Conservation (phyloP, 257 asterid genomes). For the Leptodermis oblonga region DNA sequence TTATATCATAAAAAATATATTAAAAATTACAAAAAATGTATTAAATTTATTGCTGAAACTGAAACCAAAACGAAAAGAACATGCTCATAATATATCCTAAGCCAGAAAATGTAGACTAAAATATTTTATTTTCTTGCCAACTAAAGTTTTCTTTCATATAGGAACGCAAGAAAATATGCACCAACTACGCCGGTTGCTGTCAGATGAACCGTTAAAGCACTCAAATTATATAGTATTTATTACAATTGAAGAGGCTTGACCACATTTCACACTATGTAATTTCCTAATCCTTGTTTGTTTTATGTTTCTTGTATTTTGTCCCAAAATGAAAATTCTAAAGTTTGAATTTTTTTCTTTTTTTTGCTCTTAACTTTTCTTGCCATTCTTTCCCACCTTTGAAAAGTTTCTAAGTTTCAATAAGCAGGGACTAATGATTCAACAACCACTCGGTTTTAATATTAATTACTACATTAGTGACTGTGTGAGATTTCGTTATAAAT, state of each 20-base stretch:
- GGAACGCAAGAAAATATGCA: conserved; percentile 24
- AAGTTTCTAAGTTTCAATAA: too few relatives aligned
- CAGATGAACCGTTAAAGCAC: neutral
- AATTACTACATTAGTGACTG: too few relatives aligned
- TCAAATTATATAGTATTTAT: neutral
- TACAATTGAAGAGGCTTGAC: neutral
- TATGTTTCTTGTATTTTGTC: neutral
- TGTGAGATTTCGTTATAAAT: too few relatives aligned
- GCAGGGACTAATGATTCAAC: too few relatives aligned
- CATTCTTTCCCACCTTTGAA: conserved; percentile 24
- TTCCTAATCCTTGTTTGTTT: neutral
- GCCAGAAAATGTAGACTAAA: neutral
- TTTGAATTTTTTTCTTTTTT: too few relatives aligned
- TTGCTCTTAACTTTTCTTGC: neutral
- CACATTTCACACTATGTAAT: neutral
- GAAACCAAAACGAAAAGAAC: too few relatives aligned
- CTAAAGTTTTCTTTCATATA: conserved; percentile 22
- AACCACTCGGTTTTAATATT: too few relatives aligned
- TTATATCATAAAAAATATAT: too few relatives aligned
- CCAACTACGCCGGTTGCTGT: conserved; percentile 29
- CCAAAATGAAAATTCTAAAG: neutral
- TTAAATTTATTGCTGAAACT: too few relatives aligned
- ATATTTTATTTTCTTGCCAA: conserved; percentile 36
- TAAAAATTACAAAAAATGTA: too few relatives aligned
- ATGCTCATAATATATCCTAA: too few relatives aligned